A percentile compares a stretch with the other conserved stretches of the same genome.
Conservation (phyloP, 331 rosid species). For the Rosa hybrid region DNA sequence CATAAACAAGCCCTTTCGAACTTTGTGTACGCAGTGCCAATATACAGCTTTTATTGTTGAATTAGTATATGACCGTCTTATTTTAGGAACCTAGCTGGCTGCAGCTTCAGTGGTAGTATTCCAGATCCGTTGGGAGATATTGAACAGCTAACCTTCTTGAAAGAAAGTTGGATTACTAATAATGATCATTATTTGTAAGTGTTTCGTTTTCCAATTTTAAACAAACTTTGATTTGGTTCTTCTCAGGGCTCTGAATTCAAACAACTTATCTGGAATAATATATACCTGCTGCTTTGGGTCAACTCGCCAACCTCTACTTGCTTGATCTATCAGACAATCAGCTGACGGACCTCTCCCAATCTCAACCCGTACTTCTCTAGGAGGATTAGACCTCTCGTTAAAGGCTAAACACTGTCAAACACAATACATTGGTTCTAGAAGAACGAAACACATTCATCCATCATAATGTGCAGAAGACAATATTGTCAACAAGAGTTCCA, state of each 20-base stretch:
- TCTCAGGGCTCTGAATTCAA: conserved; percentile 70
- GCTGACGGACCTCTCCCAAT: conserved; percentile 63
- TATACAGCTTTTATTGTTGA: background rate
- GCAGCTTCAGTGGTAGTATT: conserved; percentile 75
- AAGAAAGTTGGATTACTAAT: conserved; percentile 30
- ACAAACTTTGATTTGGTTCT: background rate
- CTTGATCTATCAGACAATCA: conserved; percentile 74
- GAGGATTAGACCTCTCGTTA: conserved; percentile 71
- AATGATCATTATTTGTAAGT: background rate
- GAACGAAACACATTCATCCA: no score
- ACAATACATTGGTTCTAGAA: no score
- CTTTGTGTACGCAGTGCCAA: background rate
- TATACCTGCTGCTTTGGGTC: conserved; percentile 64
- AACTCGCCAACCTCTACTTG: conserved; percentile 73
- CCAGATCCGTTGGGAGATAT: conserved; percentile 79
- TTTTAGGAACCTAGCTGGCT: conserved; percentile 80
- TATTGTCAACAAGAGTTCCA: no score
- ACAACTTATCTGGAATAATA: conserved; percentile 62
- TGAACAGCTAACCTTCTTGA: conserved; percentile 66
- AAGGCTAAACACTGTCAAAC: conserved; percentile 60
- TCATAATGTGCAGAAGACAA: no score
- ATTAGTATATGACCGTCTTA: background rate
- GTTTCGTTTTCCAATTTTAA: background rate
- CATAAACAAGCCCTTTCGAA: background rate
- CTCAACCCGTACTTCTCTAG: conserved; percentile 47